Base-by-base conservation (phyloP, 176 grass and related monocot genomes). In the Oryza officinalis region DNA sequence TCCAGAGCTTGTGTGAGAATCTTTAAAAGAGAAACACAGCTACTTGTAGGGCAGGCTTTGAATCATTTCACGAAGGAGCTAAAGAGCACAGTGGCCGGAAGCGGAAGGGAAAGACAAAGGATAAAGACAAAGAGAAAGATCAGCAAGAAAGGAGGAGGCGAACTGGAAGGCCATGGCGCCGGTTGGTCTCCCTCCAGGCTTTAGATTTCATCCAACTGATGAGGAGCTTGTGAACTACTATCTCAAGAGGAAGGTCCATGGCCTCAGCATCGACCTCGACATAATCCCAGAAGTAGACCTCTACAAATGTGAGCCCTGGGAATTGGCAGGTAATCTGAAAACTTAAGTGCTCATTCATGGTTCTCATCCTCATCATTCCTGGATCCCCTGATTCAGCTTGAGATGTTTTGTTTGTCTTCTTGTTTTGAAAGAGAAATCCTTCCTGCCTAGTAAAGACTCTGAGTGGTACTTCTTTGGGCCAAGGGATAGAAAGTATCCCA, bases 391-490 rank as follows among this genome's bases (percentile, higher is more conserved):
- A 83, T 67, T 83, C 60, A 82, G 74, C 31, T 69, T 52, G 68
- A 67, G 43, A 47, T 74, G 22, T 73, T 31, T 85, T 67, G 20
- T 86, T 89, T 91, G 54, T 69, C 79, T 52, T 63, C 63, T 89
- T 91, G 64, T 69, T 85, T 52, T 54, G 67, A 44, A 81, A 99
- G 97, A 99, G 26, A 99, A 92, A 94, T 99, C 97, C 50, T 99
- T 96, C 76, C 91, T 99, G 35, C 97, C 91, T 37, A 89, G 93
- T 82, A 90, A 88, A 87, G 97, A 99, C 80, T 84, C 93, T 30
- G 97, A 99, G 65, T 99, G 97, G 97, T 99, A 99, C 68, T 99
- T 99, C 87, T 96, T 99, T 38, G 93, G 93, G 10, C 87, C 93
- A 75, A 91, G 97, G 77, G 97, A 99, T 71, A 87, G 97, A 44